phyloP scores from a whole-genome alignment of 2,329 filamentous ascomycete genomes.

The Colletotrichum sublineola region DNA sequence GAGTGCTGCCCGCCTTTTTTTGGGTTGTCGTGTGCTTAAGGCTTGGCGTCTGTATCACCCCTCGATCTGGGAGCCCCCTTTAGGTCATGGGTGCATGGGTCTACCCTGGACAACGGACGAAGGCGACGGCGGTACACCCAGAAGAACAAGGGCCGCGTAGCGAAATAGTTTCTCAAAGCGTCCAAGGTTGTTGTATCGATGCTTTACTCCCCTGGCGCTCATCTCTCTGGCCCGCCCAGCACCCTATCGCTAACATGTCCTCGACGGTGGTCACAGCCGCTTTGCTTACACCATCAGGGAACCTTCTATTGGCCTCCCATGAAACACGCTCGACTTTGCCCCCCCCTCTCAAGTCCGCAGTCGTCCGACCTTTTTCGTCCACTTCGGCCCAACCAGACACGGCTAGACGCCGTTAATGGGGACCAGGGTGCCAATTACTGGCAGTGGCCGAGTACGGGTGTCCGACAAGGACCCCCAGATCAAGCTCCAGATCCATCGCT shows the following conservation, averaged over 20 bases:
- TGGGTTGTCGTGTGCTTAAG: conserved; percentile 10
- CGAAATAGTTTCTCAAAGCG: conserved; percentile 12
- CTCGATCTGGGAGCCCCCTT: conserved; percentile 36
- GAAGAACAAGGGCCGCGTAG: conserved; percentile 4
- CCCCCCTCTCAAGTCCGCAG: conserved; percentile 26
- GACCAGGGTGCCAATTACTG: conserved; percentile 20
- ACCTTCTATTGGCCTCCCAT: conserved; percentile 31
- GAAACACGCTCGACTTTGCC: conserved; percentile 38
- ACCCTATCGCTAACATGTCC: conserved; percentile 11
- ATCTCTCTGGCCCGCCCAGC: background rate
- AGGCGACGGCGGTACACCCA: conserved; percentile 13
- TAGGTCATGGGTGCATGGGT: conserved; percentile 26
- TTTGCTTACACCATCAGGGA: conserved; percentile 24
- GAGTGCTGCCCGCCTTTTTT: background rate
- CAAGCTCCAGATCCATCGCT: conserved; percentile 29
- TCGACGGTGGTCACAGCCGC: conserved; percentile 10
- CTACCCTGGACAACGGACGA: conserved; percentile 27
- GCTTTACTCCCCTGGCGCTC: background rate
- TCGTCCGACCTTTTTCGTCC: conserved; percentile 37
- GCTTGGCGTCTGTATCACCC: conserved; percentile 40
- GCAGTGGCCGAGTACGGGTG: conserved; percentile 14
- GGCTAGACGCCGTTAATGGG: conserved; percentile 36
- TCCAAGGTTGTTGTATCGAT: conserved; percentile 9
- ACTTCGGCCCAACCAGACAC: conserved; percentile 38
- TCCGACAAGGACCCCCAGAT: conserved; percentile 10